Evolutionary conservation across 805 yeast genomes (phyloP), one percentile per base, ranked within the genome.

Genomic region (Limtongozyma cylindracea): DNA sequence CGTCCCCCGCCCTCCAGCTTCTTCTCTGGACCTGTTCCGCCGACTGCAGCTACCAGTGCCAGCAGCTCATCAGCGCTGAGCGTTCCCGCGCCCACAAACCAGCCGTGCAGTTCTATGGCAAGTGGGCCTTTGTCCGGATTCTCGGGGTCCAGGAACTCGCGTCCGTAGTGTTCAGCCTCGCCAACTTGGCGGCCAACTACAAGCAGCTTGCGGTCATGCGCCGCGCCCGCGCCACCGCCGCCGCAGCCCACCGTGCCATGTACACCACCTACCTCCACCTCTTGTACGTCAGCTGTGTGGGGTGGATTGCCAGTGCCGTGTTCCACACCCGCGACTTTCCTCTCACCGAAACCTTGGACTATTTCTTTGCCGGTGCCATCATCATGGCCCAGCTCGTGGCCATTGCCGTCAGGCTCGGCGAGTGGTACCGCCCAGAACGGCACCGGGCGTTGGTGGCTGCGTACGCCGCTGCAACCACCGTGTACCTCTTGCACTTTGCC

Each of bases 41-140:
- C n/a, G 47, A 49, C 23, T 51, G 57, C 30, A 31, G 38, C 22
- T 51, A 51, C 26, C 43, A 47, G 24, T 51, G 57, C 29, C 47
- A 39, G 26, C 56, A 48, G 27, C 25, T 35, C 7, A 31, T 49
- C 14, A 41, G 51, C 4, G 27, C 32, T 12, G 23, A 24, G 13
- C 27, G 53, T 10, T 20, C 24, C 12, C 19, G 16, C 5, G 12
- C 21, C 1, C 39, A 38, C 3, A 27, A 31, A 6, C 37, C 37
- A 4, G 31, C 43, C 30, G 54, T 49, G n/a, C 52, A 51, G 26
- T 51, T 49, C 27, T 34, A 37, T 21, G 57, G 57, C 4, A 51
- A 51, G 28, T 51, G 57, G 57, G 56, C 56, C 4, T 51, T 51
- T 23, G 25, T 22, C 5, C 31, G 56, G 15, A 31, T 49, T 2